Percentiles rank a stretch among this genome's conserved stretches.
These are phyloP conservation scores for Ophiostoma fasciatum DNA, from an alignment of 2,329 filamentous ascomycete genomes.

Conservation along the genomic window DNA sequence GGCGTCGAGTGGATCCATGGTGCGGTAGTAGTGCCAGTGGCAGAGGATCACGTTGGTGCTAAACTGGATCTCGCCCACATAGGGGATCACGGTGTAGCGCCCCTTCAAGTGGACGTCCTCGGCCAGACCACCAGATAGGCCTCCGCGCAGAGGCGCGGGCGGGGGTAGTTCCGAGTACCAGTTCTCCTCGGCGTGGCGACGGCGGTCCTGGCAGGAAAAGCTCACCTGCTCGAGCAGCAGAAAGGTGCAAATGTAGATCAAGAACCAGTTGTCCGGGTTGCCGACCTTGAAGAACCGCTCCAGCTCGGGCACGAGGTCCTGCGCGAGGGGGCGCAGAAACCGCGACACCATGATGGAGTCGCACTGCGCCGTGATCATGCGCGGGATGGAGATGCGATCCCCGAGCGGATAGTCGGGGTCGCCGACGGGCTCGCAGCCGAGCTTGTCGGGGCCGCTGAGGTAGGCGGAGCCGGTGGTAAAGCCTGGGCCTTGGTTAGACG, in stretches of 20 bases:
- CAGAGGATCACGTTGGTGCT: slow-evolving; percentile 30
- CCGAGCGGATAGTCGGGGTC: slow-evolving; percentile 24
- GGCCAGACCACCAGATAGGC: too few relatives aligned
- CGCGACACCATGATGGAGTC: slow-evolving; percentile 25
- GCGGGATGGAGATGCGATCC: slow-evolving; percentile 23
- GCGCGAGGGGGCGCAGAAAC: slow-evolving; percentile 21
- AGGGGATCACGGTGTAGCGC: slow-evolving; percentile 24
- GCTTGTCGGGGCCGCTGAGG: slow-evolving; percentile 24
- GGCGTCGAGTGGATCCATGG: slow-evolving; percentile 18
- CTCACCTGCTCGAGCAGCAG: slow-evolving; percentile 29
- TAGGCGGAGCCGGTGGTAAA: slow-evolving; percentile 30
- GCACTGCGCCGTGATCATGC: slow-evolving; percentile 31
- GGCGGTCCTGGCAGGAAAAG: slow-evolving; percentile 24
- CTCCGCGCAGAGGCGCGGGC: too few relatives aligned
- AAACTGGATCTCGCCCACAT: slow-evolving; percentile 29
- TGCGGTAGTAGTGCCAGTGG: slow-evolving; percentile 37
- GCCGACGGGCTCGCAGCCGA: slow-evolving; percentile 24
- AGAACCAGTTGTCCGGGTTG: slow-evolving; percentile 20
- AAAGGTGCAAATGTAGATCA: slow-evolving; percentile 25
- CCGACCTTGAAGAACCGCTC: slow-evolving; percentile 21
- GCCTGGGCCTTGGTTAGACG: slow-evolving; percentile 16
- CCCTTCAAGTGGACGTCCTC: slow-evolving; percentile 10
- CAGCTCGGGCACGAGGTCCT: slow-evolving; percentile 20
- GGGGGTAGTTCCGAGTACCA: slow-evolving; percentile 9
- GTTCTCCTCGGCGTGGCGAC: slow-evolving; percentile 27